Conservation (phyloP, 1,284 basidiomycete genomes). For the Ganoderma sinense region DNA sequence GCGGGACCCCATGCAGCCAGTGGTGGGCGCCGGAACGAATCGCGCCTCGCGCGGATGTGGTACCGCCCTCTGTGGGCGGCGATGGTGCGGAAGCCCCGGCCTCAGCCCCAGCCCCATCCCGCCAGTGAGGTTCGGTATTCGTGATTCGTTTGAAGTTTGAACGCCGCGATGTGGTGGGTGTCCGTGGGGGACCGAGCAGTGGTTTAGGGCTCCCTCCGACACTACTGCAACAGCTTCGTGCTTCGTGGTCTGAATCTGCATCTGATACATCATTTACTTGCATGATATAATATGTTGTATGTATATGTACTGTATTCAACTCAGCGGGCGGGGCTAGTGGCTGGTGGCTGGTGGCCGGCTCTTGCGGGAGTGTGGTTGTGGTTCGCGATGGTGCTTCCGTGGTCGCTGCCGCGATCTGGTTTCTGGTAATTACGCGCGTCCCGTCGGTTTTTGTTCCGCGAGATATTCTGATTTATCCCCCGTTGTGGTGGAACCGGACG, state of each 20-base stretch:
- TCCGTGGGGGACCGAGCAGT: not conserved
- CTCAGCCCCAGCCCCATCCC: no score
- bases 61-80: conserved; percentile 9
- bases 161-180: not conserved
- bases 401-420: not conserved
- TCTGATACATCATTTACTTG: not conserved
- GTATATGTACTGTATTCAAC: not conserved
- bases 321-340: not conserved
- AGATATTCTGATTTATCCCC: not conserved
- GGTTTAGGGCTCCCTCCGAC: not conserved
- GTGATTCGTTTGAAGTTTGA: no score
- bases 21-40: not conserved
- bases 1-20: not conserved
- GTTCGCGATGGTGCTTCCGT: not conserved
- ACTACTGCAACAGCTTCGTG: no score
- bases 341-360: not conserved
- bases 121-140: no score
- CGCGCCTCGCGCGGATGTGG: conserved; percentile 4
- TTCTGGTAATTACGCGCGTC: no score
- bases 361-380: not conserved
- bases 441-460: not conserved
- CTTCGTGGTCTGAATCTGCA: not conserved
- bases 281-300: no score
- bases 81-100: conserved; percentile 8
- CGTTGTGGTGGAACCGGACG: not conserved